Base-by-base conservation (phyloP, 202 grass and related monocot genomes). In the Alloteropsis angusta region DNA sequence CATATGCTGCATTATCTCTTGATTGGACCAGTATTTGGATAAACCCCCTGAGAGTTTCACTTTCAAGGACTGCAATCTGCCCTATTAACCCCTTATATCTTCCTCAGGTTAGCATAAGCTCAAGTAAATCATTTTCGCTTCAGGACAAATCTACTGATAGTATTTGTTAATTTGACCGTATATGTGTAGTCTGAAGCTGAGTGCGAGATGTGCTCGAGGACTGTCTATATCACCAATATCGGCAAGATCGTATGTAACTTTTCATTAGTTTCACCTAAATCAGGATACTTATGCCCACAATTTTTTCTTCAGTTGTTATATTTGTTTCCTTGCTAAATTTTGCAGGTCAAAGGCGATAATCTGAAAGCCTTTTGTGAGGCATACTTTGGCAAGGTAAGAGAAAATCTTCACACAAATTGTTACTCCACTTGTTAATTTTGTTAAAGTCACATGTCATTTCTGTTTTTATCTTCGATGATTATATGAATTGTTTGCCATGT, bases 151-250 rank as follows among this genome's bases (percentile, higher is more conserved):
- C n/a, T n/a, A 41, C n/a, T 64, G 7, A 21, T 47, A 56, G 26
- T 80, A 30, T 42, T 69, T 59, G 47, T 49, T n/a, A n/a, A n/a
- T n/a, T 70, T 32, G 12, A 36, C 5, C 80, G 6, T 73, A 11
- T 64, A 14, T 65, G 38, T 65, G 38, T 48, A 91, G 89, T 75
- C 81, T 59, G 89, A 85, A 55, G 68, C 65, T 79, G 89, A 91
- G 61, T 50, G 65, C 67, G 82, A 88, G 54, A 48, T 14, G 19
- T 87, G 78, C 59, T 57, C 64, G 15, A 85, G 85, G 52, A 91
- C 89, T 21, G 19, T 91, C 42, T 91, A 91, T 76, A 85, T 82
- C 30, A 85, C 74, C 15, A 82, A 88, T 77, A 88, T 91, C 59
- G 56, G 69, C 43, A 80, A 80, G 41, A 81, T 10, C 16, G 86